Base-by-base conservation (phyloP, 148 eudicot species). In the Spergularia marina region DNA sequence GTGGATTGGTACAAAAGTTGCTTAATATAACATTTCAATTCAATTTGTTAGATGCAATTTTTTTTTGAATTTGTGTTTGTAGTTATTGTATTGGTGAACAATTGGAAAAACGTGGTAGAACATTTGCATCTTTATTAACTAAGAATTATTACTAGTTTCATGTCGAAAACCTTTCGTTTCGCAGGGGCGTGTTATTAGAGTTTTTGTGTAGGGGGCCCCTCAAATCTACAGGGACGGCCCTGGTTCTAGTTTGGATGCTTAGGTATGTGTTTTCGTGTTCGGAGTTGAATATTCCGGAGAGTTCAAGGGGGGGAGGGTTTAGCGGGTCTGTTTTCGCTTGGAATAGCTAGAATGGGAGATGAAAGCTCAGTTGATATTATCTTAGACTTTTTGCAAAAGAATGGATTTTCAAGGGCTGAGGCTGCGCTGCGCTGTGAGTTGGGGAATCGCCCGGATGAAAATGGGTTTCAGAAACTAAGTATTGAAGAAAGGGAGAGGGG, bases 351-450 rank as follows among this genome's bases (percentile, higher is more conserved):
- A 71, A 91, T 91, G 95, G 92, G 83, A 41, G 89, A 91, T 47
- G 80, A 88, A 7, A 63, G 88, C 76, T 84, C 91, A 11, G 89
- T 92, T 54, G 87, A 89, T 79, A 81, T 70, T 17, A 85, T 92
- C 58, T 74, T 92, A 68, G 90, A 96, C 3, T 96, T 81, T 82
- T 76, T 92, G 76, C 87, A 79, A 52, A 88, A 82, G 83, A 92
- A 96, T 74, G 91, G 96, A 44, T 91, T 92, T 82, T 77, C 86
- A 0, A 85, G 88, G 84, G 97, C 99, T 1, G 99, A 92, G 83
- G 96, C 98, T 77, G 99, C 98, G 9, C 78, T 96, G 77, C 90
- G 92, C 40, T 82, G 78, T 49, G 99, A 96, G 83, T 78, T 92
- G 64, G 73, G 79, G 75, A 85, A 81, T 69, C 87, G 87, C 34